Conservation (phyloP, 169 alveolate species). For the Eimeria tenella region DNA sequence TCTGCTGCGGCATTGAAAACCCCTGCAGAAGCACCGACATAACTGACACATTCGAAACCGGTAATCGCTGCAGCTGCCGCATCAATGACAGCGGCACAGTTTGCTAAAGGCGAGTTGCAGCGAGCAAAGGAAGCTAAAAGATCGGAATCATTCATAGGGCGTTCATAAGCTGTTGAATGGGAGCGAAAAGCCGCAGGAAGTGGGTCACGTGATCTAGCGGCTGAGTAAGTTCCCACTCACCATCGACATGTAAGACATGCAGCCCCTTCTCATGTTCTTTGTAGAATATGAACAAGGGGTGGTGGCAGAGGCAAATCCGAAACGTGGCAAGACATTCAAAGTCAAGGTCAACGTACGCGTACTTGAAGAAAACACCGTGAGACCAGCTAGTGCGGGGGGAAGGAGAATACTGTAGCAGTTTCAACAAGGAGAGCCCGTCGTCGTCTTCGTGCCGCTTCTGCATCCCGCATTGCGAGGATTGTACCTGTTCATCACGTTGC, state of each 20-base stretch:
- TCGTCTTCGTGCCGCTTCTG: slow-evolving; percentile 64
- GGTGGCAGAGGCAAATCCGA: slow-evolving; percentile 66
- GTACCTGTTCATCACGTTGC: not conserved
- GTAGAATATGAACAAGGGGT: slow-evolving; percentile 72
- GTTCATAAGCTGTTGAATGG: too few species aligned
- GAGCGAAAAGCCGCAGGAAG: too few species aligned
- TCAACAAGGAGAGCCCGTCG: slow-evolving; percentile 50
- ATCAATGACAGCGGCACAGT: too few species aligned
- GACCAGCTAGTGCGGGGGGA: slow-evolving; percentile 72
- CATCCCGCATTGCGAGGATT: slow-evolving; percentile 14
- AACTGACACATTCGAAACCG: not conserved
- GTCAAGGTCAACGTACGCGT: slow-evolving; percentile 77
- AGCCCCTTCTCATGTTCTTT: slow-evolving; percentile 73
- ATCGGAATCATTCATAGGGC: not conserved
- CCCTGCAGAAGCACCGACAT: slow-evolving; percentile 28
- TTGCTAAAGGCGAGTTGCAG: not conserved
- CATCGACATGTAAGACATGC: slow-evolving; percentile 76
- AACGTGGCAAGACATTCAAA: slow-evolving; percentile 74
- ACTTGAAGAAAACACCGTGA: slow-evolving; percentile 80
- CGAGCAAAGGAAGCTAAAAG: not conserved
- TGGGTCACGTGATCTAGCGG: too few species aligned
- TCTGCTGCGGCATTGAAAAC: slow-evolving; percentile 64
- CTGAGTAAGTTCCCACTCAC: slow-evolving; percentile 6
- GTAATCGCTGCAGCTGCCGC: not conserved
- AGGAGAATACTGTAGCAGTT: slow-evolving; percentile 61